Percentiles rank a stretch among this genome's conserved stretches.
Evolutionary conservation across 768 basidiomycete genomes (phyloP).

Genomic region (Tulasnella sp.): DNA sequence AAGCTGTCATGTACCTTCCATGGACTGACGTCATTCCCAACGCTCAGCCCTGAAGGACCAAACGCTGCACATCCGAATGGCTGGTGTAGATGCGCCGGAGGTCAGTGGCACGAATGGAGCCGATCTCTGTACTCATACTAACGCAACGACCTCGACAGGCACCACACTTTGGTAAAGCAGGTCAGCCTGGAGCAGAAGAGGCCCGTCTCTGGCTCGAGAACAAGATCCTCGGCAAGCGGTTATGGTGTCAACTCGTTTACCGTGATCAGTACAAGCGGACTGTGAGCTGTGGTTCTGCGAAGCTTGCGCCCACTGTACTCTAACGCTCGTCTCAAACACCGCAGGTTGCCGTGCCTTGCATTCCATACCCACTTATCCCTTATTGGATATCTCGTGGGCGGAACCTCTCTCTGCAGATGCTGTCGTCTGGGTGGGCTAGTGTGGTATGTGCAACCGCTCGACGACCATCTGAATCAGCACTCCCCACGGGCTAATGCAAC

Average conservation of each 20-base stretch:
- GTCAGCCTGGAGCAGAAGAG: constrained; percentile 75
- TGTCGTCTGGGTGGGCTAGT: constrained; percentile 73
- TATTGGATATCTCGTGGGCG: constrained; percentile 53
- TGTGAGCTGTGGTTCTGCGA: constrained; percentile 51
- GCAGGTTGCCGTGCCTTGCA: constrained; percentile 69
- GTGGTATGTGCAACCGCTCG: constrained; percentile 42
- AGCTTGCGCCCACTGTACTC: background rate
- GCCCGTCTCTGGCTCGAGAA: constrained; percentile 71
- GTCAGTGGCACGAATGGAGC: constrained; percentile 44
- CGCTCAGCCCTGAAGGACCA: constrained; percentile 69
- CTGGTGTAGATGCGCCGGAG: constrained; percentile 93
- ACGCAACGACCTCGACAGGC: constrained; percentile 50
- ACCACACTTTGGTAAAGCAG: constrained; percentile 81
- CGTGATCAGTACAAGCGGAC: constrained; percentile 85
- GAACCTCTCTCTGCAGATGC: constrained; percentile 70
- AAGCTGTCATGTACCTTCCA: background rate
- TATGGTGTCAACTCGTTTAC: constrained; percentile 72
- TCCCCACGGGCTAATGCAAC: background rate
- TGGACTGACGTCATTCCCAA: background rate
- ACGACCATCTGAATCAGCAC: background rate
- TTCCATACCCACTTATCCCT: constrained; percentile 60
- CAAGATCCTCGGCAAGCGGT: constrained; percentile 57
- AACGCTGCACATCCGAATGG: constrained; percentile 86
- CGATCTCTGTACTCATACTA: background rate
- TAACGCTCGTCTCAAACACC: background rate